Percentiles rank a stretch among this genome's conserved stretches.
Evolutionary conservation across 2,329 filamentous ascomycete species (phyloP).

Genomic region (Claviceps monticola): DNA sequence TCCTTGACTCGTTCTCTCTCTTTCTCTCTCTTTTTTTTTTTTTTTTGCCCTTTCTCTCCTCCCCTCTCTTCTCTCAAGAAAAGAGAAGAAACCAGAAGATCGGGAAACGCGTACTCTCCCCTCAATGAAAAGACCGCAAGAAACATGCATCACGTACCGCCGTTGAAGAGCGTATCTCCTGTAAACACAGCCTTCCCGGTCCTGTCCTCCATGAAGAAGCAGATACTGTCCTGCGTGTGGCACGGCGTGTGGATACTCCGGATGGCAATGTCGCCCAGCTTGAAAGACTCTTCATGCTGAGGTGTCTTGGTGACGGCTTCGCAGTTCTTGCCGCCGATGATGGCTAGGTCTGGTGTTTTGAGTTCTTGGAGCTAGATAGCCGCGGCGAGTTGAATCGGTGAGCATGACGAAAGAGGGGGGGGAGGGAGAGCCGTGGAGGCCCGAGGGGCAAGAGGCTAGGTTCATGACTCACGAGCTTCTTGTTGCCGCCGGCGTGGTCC

Average conservation of each 20-base stretch:
- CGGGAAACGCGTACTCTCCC: too few species aligned
- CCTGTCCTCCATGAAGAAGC: slow-evolving; percentile 79
- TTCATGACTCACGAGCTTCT: slow-evolving; percentile 41
- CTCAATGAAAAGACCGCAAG: background rate
- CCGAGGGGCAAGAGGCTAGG: too few species aligned
- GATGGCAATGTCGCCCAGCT: slow-evolving; percentile 69
- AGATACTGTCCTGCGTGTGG: slow-evolving; percentile 97
- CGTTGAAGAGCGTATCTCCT: slow-evolving; percentile 91
- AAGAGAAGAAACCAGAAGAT: background rate
- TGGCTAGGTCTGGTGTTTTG: slow-evolving; percentile 48
- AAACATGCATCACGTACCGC: slow-evolving; percentile 37
- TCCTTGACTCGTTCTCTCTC: background rate
- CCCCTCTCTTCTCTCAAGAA: background rate
- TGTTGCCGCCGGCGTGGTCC: slow-evolving; percentile 90
- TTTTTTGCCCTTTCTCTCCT: too few species aligned
- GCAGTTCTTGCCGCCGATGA: slow-evolving; percentile 84
- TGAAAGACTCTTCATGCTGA: slow-evolving; percentile 60
- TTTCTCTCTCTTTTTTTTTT: too few species aligned
- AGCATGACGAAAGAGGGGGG: too few species aligned
- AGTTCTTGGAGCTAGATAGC: slow-evolving; percentile 25
- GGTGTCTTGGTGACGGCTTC: slow-evolving; percentile 67
- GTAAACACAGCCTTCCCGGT: slow-evolving; percentile 73
- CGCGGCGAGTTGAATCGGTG: too few species aligned
- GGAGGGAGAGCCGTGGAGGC: too few species aligned
- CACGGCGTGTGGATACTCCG: slow-evolving; percentile 90